A percentile compares a stretch with the other conserved stretches of the same genome.
These are phyloP conservation scores for Ophiobolus disseminans DNA, from an alignment of 2,329 filamentous ascomycete genomes.

Conservation along the genomic window DNA sequence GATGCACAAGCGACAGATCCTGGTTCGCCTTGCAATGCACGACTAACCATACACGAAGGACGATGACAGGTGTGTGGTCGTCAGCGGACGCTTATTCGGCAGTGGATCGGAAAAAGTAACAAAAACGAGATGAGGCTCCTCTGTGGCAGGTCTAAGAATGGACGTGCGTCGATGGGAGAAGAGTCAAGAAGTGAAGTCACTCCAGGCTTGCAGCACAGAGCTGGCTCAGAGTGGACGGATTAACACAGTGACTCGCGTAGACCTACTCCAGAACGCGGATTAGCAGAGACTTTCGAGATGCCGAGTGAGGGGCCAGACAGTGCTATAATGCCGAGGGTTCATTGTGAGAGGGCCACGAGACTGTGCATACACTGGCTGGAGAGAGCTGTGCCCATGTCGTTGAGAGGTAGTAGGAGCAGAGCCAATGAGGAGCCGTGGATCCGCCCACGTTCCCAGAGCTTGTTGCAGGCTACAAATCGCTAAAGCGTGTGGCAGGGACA, in stretches of 20 bases:
- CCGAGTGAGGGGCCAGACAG: slow-evolving; percentile 38
- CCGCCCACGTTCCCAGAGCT: slow-evolving; percentile 21
- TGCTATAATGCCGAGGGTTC: slow-evolving; percentile 28
- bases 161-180: slow-evolving; percentile 39
- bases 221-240: slow-evolving; percentile 23
- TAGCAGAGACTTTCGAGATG: slow-evolving; percentile 31
- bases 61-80: slow-evolving; percentile 35
- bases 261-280: slow-evolving; percentile 24
- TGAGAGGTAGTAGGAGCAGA: slow-evolving; percentile 28
- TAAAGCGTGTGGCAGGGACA: slow-evolving; percentile 14
- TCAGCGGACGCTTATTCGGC: slow-evolving; percentile 38
- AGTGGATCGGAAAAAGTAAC: slow-evolving; percentile 32
- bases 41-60: slow-evolving; percentile 44
- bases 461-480: slow-evolving; percentile 15
- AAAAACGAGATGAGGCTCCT: slow-evolving; percentile 30
- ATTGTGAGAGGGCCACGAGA: slow-evolving; percentile 45
- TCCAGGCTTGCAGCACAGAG: slow-evolving; percentile 26
- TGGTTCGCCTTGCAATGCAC: slow-evolving; percentile 27
- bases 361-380: slow-evolving; percentile 39
- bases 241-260: slow-evolving; percentile 37
- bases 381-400: slow-evolving; percentile 37
- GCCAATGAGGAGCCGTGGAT: slow-evolving; percentile 31
- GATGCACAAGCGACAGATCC: slow-evolving; percentile 42
- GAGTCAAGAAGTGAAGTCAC: slow-evolving; percentile 38
- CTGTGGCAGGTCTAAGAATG: slow-evolving; percentile 22